A percentile compares a stretch with the other conserved stretches of the same genome.
Evolutionary conservation across 2,329 filamentous ascomycete species (phyloP).

Genomic region (Geosmithia flava): DNA sequence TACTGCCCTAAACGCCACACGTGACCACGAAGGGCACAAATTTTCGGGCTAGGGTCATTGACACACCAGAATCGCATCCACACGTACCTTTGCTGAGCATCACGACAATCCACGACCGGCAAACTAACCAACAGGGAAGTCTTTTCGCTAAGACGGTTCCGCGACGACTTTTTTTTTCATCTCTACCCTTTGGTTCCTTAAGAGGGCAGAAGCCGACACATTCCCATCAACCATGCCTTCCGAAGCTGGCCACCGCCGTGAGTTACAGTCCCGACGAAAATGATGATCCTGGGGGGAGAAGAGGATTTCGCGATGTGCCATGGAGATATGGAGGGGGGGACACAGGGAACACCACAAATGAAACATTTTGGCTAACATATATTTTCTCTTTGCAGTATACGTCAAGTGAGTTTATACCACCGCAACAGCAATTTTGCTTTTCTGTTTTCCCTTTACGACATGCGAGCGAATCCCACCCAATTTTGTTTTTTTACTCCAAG

Average conservation of each 20-base stretch:
- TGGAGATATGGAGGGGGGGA: not conserved
- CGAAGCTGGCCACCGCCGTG: slow-evolving; percentile 79
- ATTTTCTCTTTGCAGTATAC: slow-evolving; percentile 47
- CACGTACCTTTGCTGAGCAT: slow-evolving; percentile 16
- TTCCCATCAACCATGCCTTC: slow-evolving; percentile 67
- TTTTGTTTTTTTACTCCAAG: not conserved
- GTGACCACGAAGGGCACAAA: slow-evolving; percentile 23
- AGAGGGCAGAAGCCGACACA: slow-evolving; percentile 32
- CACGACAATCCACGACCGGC: slow-evolving; percentile 30
- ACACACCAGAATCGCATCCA: slow-evolving; percentile 23
- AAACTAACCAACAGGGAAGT: slow-evolving; percentile 22
- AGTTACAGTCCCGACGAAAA: slow-evolving; percentile 29
- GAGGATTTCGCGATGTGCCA: not conserved
- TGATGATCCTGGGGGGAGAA: not conserved
- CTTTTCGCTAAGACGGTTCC: slow-evolving; percentile 32
- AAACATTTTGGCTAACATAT: slow-evolving; percentile 8
- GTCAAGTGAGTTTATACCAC: slow-evolving; percentile 60
- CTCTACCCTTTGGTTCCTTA: slow-evolving; percentile 29
- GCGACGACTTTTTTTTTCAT: slow-evolving; percentile 24
- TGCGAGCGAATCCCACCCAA: not conserved
- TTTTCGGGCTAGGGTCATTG: slow-evolving; percentile 17
- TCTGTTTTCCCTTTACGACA: no score
- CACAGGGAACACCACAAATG: not conserved
- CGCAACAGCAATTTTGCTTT: not conserved
- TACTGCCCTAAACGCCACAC: slow-evolving; percentile 18